These are phyloP conservation scores for Cyphellophora europaea DNA, from an alignment of 2,329 filamentous ascomycete genomes.

Conservation along the genomic window DNA sequence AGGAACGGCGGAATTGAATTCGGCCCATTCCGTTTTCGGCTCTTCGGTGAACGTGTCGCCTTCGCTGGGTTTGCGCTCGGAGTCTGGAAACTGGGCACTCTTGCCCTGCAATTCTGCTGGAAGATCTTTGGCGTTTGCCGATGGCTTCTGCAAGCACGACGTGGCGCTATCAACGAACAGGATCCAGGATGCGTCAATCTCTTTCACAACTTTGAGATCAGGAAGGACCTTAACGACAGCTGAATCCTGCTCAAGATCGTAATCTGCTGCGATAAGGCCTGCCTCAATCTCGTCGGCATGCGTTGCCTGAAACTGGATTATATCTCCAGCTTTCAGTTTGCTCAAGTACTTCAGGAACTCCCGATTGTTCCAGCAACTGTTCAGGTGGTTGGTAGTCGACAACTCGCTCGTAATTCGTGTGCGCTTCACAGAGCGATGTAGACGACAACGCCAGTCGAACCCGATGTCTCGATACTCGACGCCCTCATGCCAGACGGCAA, in stretches of 20 bases:
- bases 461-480: conserved; percentile 87
- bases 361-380: conserved; percentile 15
- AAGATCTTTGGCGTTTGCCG: conserved; percentile 35
- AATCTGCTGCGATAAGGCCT: conserved; percentile 74
- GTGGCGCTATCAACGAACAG: conserved; percentile 40
- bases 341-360: conserved; percentile 51
- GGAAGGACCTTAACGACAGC: conserved; percentile 69
- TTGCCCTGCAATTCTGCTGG: conserved; percentile 38
- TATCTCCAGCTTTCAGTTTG: conserved; percentile 60
- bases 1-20: conserved; percentile 61
- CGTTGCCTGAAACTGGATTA: conserved; percentile 78
- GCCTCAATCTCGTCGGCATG: conserved; percentile 74
- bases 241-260: conserved; percentile 60
- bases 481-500: conserved; percentile 80
- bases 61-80: conserved; percentile 22
- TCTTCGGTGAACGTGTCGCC: conserved; percentile 23
- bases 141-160: conserved; percentile 34
- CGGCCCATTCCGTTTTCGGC: conserved; percentile 56
- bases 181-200: conserved; percentile 49
- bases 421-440: conserved; percentile 80
- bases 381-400: conserved; percentile 44
- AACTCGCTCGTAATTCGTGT: conserved; percentile 61
- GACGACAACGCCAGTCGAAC: conserved; percentile 89
- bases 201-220: conserved; percentile 60
- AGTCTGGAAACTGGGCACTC: conserved; percentile 21